Evolutionary conservation across 2,329 filamentous ascomycete genomes (phyloP), one percentile per base, ranked within the genome.

Genomic region (Pleomassaria siparia): DNA sequence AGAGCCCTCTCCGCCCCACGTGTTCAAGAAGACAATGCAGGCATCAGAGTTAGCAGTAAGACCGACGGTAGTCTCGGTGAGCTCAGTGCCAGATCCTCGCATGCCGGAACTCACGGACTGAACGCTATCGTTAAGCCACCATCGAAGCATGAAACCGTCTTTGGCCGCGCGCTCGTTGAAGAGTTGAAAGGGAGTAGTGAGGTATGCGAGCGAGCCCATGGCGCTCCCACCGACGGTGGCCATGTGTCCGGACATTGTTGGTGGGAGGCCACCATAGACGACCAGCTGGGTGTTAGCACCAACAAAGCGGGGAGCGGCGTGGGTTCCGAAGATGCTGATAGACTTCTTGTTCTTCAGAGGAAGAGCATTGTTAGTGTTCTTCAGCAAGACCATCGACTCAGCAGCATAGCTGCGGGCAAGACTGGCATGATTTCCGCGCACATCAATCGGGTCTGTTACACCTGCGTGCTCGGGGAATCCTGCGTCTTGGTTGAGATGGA

Each of bases 21-120:
- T 77, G 76, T 84, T 84, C 46, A 83, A 69, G 66, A 84, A 82
- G 13, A 84, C 80, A 4, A 84, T 66, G 58, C 52, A 74, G 6
- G 80, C 77, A 7, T 75, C 71, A 2, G 73, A 53, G 20, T 62
- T 62, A 26, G 58, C 60, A 30, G 12, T 30, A 13, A 30, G 9
- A 13, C 28, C 28, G 28, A 30, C 28, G 28, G 28, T 30, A n/a
- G 28, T 30, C 12, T 30, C 28, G 12, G 28, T 30, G 28, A 30
- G 28, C 13, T 30, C 28, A 5, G 28, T 12, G 28, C 28, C 28
- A 9, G 28, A 30, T 13, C 12, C 28, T 4, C n/a, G 28, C 8
- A 30, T 30, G 5, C 28, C 28, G 5, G 28, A 8, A 30, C 28
- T 30, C 28, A 9, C 28, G 28, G 28, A 30, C 12, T 30, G 9